Percentiles rank a stretch among this genome's conserved stretches.
Evolutionary conservation across 2,329 filamentous ascomycete genomes (phyloP).

Genomic region (Thielaviopsis ethacetica): DNA sequence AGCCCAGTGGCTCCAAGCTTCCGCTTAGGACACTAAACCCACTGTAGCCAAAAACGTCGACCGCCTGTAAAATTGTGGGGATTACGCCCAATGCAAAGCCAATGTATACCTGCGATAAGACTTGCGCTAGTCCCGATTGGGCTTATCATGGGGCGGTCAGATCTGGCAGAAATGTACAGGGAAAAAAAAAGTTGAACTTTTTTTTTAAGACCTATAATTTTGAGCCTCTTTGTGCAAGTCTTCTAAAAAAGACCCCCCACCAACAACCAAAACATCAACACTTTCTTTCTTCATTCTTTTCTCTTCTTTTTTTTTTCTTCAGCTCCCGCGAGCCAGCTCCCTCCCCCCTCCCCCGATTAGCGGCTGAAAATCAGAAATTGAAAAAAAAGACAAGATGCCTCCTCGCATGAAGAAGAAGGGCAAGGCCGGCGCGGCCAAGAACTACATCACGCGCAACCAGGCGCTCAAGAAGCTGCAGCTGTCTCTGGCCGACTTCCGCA

Average conservation of each 20-base stretch:
- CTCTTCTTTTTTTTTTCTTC: conserved; percentile 2
- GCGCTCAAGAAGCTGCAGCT: conserved; percentile 96
- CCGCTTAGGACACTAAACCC: background rate
- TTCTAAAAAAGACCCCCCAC: conserved; percentile 10
- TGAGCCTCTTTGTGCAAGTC: conserved; percentile 9
- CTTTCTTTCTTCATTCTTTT: conserved; percentile 3
- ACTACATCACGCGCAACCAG: conserved; percentile 95
- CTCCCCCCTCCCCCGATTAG: background rate
- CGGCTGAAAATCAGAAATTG: background rate
- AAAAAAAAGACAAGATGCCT: conserved; percentile 33
- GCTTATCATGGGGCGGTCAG: conserved; percentile 12
- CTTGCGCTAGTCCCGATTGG: background rate
- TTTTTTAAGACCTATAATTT: conserved; percentile 16
- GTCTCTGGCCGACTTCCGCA: conserved; percentile 89
- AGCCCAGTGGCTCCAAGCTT: background rate
- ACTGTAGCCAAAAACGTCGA: background rate
- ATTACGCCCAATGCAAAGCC: background rate
- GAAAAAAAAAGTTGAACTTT: conserved; percentile 16
- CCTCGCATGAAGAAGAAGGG: conserved; percentile 78
- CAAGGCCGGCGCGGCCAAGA: conserved; percentile 82
- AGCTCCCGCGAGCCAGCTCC: background rate
- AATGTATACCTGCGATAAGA: conserved; percentile 6
- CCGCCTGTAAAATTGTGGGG: background rate
- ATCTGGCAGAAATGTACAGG: conserved; percentile 11
- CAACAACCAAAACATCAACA: conserved; percentile 4